Conservation (phyloP, 768 basidiomycete species). For the Mycena rebaudengoi region DNA sequence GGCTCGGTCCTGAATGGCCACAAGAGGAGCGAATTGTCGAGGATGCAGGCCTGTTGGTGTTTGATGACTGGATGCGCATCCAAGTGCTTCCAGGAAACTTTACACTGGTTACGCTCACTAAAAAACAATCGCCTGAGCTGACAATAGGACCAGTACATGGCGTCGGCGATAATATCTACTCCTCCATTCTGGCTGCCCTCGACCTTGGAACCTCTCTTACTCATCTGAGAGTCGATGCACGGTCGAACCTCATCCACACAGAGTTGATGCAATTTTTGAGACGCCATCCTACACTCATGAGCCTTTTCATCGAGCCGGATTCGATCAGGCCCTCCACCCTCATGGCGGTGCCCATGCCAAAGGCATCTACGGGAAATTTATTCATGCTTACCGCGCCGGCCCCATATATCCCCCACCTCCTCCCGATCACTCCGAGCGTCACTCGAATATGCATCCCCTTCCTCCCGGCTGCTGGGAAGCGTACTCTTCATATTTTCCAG, state of each 20-base stretch:
- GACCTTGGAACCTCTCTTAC: conserved; percentile 8
- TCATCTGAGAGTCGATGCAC: neutral
- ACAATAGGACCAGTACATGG: neutral
- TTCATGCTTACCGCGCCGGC: conserved; percentile 1
- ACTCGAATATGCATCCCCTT: neutral
- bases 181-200: conserved; percentile 10
- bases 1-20: conserved; percentile 9
- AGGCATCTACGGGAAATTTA: neutral
- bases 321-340: neutral
- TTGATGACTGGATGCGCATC: conserved; percentile 24
- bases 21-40: conserved; percentile 14
- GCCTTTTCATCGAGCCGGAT: neutral
- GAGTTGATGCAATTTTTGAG: conserved; percentile 5
- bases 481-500: neutral
- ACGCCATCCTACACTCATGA: neutral
- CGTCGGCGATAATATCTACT: neutral
- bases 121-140: neutral
- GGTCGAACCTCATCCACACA: neutral
- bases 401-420: conserved; percentile 17
- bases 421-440: conserved; percentile 18
- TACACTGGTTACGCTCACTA: conserved; percentile 16
- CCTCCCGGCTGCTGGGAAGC: neutral
- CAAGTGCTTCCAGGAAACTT: conserved; percentile 8
- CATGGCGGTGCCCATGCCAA: neutral
- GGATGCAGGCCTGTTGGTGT: conserved; percentile 10